Percentiles rank a stretch among this genome's conserved stretches.
Evolutionary conservation across 2,329 filamentous ascomycete species (phyloP).

Genomic region (Cladosporium halotolerans): DNA sequence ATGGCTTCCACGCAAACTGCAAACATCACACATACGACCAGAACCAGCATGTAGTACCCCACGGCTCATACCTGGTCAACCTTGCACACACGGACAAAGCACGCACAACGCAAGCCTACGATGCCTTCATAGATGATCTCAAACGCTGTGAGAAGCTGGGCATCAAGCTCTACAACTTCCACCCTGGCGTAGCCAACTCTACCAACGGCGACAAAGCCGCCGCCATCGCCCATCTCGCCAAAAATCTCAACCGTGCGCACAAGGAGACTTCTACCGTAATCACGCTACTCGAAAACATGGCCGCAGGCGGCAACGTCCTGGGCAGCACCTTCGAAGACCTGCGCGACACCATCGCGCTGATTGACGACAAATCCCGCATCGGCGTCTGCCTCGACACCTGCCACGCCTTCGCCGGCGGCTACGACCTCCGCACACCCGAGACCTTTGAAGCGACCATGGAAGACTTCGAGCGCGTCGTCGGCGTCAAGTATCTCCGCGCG

Average conservation of each 20-base stretch:
- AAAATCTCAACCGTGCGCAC: constrained; percentile 76
- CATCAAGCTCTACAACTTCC: constrained; percentile 94
- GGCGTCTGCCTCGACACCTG: constrained; percentile 97
- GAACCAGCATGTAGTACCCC: constrained; percentile 70
- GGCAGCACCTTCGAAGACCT: constrained; percentile 83
- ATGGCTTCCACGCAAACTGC: constrained; percentile 64
- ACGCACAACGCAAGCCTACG: constrained; percentile 81
- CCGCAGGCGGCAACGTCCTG: constrained; percentile 78
- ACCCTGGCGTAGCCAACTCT: constrained; percentile 73
- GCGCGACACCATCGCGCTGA: constrained; percentile 69
- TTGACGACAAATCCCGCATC: constrained; percentile 75
- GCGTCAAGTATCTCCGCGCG: constrained; percentile 71
- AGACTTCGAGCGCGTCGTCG: constrained; percentile 72
- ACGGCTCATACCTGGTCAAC: constrained; percentile 95
- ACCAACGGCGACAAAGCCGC: constrained; percentile 55
- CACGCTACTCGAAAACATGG: constrained; percentile 93
- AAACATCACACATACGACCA: constrained; percentile 65
- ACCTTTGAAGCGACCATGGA: constrained; percentile 67
- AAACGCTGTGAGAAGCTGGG: constrained; percentile 77
- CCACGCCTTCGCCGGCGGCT: constrained; percentile 89
- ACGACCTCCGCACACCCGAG: constrained; percentile 73
- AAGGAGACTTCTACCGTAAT: constrained; percentile 64
- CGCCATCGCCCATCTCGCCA: constrained; percentile 72
- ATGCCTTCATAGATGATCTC: constrained; percentile 80
- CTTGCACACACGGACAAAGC: constrained; percentile 74